Conservation (phyloP, 106 monocot species). For the Amphibolis antarctica region DNA sequence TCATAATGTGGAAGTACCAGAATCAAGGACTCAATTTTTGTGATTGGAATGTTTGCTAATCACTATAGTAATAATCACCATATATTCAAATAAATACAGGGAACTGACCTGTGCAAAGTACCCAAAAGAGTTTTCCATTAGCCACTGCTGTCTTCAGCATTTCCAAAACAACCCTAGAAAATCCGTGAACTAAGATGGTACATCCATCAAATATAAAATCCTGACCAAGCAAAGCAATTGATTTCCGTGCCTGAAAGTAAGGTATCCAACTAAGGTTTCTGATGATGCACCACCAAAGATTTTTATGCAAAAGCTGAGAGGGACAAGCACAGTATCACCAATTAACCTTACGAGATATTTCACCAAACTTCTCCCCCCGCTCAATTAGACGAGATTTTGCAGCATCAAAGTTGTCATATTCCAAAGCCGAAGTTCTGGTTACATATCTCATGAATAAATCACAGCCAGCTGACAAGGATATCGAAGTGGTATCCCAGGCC, state of each 20-base stretch:
- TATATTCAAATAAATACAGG: not conserved
- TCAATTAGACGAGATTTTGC: conserved; percentile 82
- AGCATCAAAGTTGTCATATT: conserved; percentile 91
- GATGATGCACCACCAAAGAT: not conserved
- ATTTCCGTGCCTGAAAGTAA: conserved; percentile 52
- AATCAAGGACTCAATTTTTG: too few relatives aligned
- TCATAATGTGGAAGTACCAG: too few relatives aligned
- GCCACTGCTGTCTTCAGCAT: conserved; percentile 71
- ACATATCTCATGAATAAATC: conserved; percentile 95
- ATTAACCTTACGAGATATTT: conserved; percentile 73
- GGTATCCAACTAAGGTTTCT: not conserved
- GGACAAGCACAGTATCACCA: not conserved
- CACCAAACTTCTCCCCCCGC: conserved; percentile 94
- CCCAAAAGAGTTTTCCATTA: conserved; percentile 72
- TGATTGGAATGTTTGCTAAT: not conserved
- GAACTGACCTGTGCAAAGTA: conserved; percentile 74
- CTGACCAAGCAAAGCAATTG: conserved; percentile 88
- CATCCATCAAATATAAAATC: conserved; percentile 95
- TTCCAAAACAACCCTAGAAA: conserved; percentile 86
- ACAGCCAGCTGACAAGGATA: conserved; percentile 89
- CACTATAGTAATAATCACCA: not conserved
- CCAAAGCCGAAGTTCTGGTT: conserved; percentile 85
- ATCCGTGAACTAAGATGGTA: conserved; percentile 92
- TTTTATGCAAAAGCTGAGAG: not conserved
- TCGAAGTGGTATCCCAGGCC: conserved; percentile 90